Evolutionary conservation across 1,139 yeast species (phyloP).

Genomic region (Magnusiomyces starmeri): DNA sequence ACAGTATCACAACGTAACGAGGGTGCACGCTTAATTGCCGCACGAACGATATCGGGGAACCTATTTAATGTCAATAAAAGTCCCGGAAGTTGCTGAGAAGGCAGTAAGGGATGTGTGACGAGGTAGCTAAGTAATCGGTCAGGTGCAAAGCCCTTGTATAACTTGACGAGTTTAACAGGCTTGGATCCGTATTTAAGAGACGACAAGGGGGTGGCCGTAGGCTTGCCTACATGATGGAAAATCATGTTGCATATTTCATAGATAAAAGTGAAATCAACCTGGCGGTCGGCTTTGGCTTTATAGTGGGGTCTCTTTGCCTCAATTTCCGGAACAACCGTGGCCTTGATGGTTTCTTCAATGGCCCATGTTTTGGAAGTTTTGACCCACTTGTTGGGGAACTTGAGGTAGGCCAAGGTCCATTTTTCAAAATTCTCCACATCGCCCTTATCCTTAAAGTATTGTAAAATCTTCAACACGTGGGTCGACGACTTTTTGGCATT

Average conservation of each 20-base stretch:
- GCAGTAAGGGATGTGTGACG: constrained; percentile 81
- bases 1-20: constrained; percentile 55
- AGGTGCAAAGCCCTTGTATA: constrained; percentile 36
- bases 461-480: constrained; percentile 26
- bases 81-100: constrained; percentile 49
- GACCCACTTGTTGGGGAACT: constrained; percentile 10
- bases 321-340: constrained; percentile 17
- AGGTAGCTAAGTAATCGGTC: constrained; percentile 61
- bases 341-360: constrained; percentile 23
- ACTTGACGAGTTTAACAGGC: neutral
- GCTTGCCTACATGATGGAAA: constrained; percentile 26
- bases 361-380: neutral
- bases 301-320: neutral
- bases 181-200: neutral
- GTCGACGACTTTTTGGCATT: constrained; percentile 17
- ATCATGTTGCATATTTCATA: constrained; percentile 42
- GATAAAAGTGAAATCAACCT: constrained; percentile 55
- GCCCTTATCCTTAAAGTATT: constrained; percentile 20
- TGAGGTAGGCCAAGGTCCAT: constrained; percentile 26
- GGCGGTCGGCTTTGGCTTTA: constrained; percentile 44
- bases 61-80: constrained; percentile 45
- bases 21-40: constrained; percentile 74
- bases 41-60: constrained; percentile 62
- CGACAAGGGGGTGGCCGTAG: constrained; percentile 4
- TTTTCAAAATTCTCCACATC: constrained; percentile 21